These are phyloP conservation scores for Monosporascus sp. DNA, from an alignment of 2,329 filamentous ascomycete species.

Conservation along the genomic window DNA sequence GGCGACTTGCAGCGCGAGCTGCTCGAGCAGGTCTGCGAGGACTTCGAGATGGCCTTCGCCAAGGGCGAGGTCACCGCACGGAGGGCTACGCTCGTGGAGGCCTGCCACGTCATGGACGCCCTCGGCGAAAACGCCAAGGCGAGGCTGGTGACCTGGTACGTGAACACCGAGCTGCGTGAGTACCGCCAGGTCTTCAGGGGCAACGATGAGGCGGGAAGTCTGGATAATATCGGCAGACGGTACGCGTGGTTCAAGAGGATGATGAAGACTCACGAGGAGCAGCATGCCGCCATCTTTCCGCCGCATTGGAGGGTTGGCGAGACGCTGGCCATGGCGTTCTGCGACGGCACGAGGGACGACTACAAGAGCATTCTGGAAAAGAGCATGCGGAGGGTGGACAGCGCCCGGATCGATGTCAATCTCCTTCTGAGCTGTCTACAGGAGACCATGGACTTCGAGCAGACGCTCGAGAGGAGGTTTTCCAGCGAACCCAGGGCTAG, in stretches of 20 bases:
- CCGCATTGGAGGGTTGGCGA: slow-evolving; percentile 85
- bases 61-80: slow-evolving; percentile 74
- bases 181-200: slow-evolving; percentile 94
- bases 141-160: slow-evolving; percentile 90
- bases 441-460: slow-evolving; percentile 95
- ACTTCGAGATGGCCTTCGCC: slow-evolving; percentile 93
- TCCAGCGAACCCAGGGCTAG: slow-evolving; percentile 69
- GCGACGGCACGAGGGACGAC: slow-evolving; percentile 91
- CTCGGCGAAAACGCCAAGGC: slow-evolving; percentile 81
- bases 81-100: slow-evolving; percentile 71
- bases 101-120: slow-evolving; percentile 90
- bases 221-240: slow-evolving; percentile 92
- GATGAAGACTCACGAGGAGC: slow-evolving; percentile 91
- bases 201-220: slow-evolving; percentile 90
- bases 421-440: slow-evolving; percentile 83
- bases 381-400: slow-evolving; percentile 74
- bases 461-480: slow-evolving; percentile 81
- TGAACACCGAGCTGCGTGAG: slow-evolving; percentile 92
- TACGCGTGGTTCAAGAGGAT: slow-evolving; percentile 97
- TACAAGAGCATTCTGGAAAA: slow-evolving; percentile 89
- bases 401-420: slow-evolving; percentile 82
- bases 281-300: slow-evolving; percentile 86
- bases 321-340: slow-evolving; percentile 84
- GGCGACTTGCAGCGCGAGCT: slow-evolving; percentile 89
- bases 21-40: slow-evolving; percentile 96